Conservation (phyloP, 1,284 basidiomycete genomes). For the Rhodotorula sp. region DNA sequence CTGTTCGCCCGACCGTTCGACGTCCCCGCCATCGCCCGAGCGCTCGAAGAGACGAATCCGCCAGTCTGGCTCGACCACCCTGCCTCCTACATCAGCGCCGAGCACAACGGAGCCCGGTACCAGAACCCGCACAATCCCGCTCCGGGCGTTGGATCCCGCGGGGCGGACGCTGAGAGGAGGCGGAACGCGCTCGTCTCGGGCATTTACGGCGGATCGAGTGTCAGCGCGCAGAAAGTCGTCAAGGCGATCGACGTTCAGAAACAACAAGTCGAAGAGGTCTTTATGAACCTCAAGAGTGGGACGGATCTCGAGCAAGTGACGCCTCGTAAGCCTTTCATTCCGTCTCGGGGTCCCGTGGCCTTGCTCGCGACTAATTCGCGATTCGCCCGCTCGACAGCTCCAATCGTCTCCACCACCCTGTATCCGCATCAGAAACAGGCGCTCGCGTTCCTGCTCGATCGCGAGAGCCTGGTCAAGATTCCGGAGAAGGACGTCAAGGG, state of each 20-base stretch:
- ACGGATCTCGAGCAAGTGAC: constrained; percentile 83
- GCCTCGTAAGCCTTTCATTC: constrained; percentile 60
- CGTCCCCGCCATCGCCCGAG: constrained; percentile 72
- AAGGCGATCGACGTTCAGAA: constrained; percentile 88
- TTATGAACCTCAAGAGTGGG: constrained; percentile 79
- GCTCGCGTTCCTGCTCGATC: constrained; percentile 89
- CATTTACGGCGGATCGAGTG: constrained; percentile 2
- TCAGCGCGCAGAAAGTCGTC: constrained; percentile 1
- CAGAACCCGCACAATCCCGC: constrained; percentile 84
- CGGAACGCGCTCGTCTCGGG: constrained; percentile 18
- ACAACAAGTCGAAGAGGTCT: constrained; percentile 89
- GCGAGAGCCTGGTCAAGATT: constrained; percentile 57
- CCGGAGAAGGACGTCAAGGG: constrained; percentile 52
- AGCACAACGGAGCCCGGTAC: constrained; percentile 67
- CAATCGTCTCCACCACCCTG: constrained; percentile 80
- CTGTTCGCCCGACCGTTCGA: constrained; percentile 91
- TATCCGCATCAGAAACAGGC: constrained; percentile 99
- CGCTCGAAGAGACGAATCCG: constrained; percentile 58
- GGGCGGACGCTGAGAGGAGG: constrained; percentile 32
- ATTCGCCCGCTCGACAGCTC: constrained; percentile 52
- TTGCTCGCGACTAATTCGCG: neutral
- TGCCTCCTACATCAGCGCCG: constrained; percentile 56
- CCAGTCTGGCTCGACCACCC: constrained; percentile 80
- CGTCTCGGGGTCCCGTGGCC: neutral
- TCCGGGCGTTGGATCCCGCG: constrained; percentile 59